phyloP scores from a whole-genome alignment of 371 early-diverging fungal genomes.

The Mortierella sp. region DNA sequence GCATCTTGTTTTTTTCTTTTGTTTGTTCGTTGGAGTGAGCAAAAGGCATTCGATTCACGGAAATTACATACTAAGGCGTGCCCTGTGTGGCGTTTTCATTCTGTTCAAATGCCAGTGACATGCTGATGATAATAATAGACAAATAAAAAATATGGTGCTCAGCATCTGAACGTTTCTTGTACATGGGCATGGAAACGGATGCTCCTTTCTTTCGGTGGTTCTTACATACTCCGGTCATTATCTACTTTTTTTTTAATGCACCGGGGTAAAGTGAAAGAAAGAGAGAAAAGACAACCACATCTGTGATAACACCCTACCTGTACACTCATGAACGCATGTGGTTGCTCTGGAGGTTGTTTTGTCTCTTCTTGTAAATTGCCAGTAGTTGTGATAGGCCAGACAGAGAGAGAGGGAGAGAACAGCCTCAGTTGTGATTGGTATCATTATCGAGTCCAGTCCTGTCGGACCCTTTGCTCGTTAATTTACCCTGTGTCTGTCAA shows the following conservation, averaged over 20 bases:
- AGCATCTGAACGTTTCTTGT: background rate
- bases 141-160: background rate
- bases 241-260: background rate
- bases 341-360: too few species aligned
- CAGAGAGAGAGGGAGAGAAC: too few species aligned
- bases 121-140: background rate
- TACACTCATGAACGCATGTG: background rate
- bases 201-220: background rate
- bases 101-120: background rate
- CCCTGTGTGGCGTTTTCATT: constrained; percentile 3
- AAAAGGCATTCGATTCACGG: background rate
- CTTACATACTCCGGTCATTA: background rate
- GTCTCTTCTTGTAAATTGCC: too few species aligned
- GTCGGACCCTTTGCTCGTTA: background rate
- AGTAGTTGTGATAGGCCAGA: too few species aligned
- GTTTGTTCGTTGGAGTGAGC: background rate
- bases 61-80: background rate
- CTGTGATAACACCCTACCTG: background rate
- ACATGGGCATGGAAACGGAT: background rate
- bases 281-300: background rate
- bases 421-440: too few species aligned
- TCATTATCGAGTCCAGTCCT: too few species aligned
- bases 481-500: background rate
- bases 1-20: background rate
- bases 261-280: background rate